Evolutionary conservation across 2,329 filamentous ascomycete species (phyloP), one percentile per base, ranked within the genome.

Genomic region (Didymella pomorum): DNA sequence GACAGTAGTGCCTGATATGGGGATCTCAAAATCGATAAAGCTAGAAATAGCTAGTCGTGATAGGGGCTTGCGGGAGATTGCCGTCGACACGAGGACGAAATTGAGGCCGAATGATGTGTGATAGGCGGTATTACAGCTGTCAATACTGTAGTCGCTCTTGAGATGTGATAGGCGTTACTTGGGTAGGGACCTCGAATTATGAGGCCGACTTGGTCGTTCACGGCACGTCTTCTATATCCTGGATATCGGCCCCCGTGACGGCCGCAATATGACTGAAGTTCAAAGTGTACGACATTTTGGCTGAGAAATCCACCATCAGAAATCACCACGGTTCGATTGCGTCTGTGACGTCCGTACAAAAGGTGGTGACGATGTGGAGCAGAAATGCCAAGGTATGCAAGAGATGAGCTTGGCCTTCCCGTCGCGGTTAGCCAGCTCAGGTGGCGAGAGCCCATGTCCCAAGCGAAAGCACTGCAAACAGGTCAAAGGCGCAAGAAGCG

Each of bases 401-500:
- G 35, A 25, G 8, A 35, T 73, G 72, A 29, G 52, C 45, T 70
- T 72, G 70, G 70, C 68, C 70, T 65, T 43, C 72, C 60, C 9
- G 3, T 61, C 64, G 5, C 20, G 43, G 37, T 29, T 56, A 56
- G 37, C 12, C 1, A 14, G 9, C 4, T 2, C 41, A 42, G 44
- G 28, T 54, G 37, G 45, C 37, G 37, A 37, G 41, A 51, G 39
- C 47, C 35, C 43, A 7, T 51, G 42, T 41, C 52, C 33, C 47
- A 35, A 56, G 29, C 16, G 10, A 55, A 57, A 39, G 4, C 20
- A 29, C 23, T n/a, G 39, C 37, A 47, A 59, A 58, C 47, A 39
- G 53, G 56, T 43, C 62, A 63, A 56, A 41, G 20, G 47, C 35
- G 41, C 57, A 56, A 18, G 44, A 43, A 41, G 23, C 29, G 5